Percentiles rank a stretch among this genome's conserved stretches.
Conservation (phyloP, 805 yeast species). For the Ogataea parapolymorpha region DNA sequence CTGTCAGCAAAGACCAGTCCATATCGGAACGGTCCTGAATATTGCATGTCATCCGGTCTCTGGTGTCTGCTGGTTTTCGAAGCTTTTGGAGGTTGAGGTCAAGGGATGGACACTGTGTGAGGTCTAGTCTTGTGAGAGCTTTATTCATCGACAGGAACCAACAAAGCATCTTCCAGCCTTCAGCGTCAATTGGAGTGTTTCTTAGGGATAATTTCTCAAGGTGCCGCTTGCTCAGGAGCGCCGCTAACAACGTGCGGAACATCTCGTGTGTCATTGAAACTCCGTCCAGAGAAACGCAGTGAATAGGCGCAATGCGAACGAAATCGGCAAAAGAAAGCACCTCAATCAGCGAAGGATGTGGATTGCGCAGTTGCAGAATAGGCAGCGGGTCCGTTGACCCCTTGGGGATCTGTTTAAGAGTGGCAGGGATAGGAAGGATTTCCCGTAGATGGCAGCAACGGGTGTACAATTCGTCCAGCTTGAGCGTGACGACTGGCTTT, state of each 20-base stretch:
- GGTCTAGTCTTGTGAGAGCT: constrained; percentile 56
- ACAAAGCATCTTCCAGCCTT: constrained; percentile 79
- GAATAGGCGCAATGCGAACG: constrained; percentile 77
- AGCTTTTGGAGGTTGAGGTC: constrained; percentile 42
- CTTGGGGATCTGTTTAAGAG: constrained; percentile 74
- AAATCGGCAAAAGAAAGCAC: constrained; percentile 86
- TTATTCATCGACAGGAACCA: constrained; percentile 67
- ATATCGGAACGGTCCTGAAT: constrained; percentile 60
- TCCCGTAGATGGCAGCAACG: constrained; percentile 92
- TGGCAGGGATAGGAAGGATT: constrained; percentile 88
- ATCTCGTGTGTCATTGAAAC: constrained; percentile 71
- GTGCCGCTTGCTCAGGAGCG: constrained; percentile 62
- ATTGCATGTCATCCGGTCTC: constrained; percentile 45
- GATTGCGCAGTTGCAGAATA: constrained; percentile 69
- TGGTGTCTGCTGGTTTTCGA: constrained; percentile 24
- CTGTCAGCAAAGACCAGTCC: constrained; percentile 80
- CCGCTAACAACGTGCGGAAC: constrained; percentile 67
- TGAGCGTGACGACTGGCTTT: constrained; percentile 36
- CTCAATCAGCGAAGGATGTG: constrained; percentile 88
- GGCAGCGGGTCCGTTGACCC: constrained; percentile 76
- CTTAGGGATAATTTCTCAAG: constrained; percentile 72
- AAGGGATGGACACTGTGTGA: constrained; percentile 63
- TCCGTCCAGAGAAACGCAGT: constrained; percentile 74
- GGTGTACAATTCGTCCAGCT: constrained; percentile 75
- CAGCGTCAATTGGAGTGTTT: constrained; percentile 67